Conservation (phyloP, 805 yeast species). For the Schwanniomyces polymorphus region DNA sequence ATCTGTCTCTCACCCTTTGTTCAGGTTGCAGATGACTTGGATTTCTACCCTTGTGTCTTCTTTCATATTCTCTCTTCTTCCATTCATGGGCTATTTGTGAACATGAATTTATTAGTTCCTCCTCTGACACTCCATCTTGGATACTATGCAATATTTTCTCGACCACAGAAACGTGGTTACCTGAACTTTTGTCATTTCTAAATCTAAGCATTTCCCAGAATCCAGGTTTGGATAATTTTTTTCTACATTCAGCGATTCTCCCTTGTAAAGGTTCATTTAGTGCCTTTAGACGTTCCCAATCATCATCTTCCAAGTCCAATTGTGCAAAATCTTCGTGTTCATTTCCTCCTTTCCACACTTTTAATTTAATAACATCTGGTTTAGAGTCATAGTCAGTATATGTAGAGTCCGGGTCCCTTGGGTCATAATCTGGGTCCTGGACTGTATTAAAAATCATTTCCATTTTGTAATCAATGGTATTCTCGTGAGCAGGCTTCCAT, state of each 20-base stretch:
- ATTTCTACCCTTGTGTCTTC: constrained; percentile 17
- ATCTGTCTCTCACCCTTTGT: background rate
- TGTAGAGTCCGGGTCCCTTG: constrained; percentile 66
- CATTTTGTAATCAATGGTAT: constrained; percentile 85
- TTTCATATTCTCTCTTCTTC: constrained; percentile 55
- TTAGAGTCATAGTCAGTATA: constrained; percentile 80
- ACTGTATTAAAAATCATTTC: constrained; percentile 57
- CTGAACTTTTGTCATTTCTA: constrained; percentile 89
- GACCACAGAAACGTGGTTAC: constrained; percentile 81
- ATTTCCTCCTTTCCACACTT: constrained; percentile 74
- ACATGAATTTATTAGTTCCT: constrained; percentile 65
- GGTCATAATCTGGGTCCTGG: constrained; percentile 64
- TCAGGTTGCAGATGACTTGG: constrained; percentile 6
- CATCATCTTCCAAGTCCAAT: constrained; percentile 61
- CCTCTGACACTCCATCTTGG: constrained; percentile 78
- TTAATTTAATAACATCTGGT: constrained; percentile 62
- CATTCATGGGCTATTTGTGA: constrained; percentile 58
- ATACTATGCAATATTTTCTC: constrained; percentile 82
- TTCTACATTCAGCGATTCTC: constrained; percentile 81
- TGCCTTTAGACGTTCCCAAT: constrained; percentile 76
- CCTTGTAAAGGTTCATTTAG: constrained; percentile 83
- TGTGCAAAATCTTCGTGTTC: constrained; percentile 68
- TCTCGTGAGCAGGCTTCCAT: constrained; percentile 98
- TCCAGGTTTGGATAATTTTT: constrained; percentile 53
- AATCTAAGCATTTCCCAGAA: constrained; percentile 86